These are phyloP conservation scores for Lactarius psammicola DNA, from an alignment of 768 basidiomycete genomes.

Conservation along the genomic window DNA sequence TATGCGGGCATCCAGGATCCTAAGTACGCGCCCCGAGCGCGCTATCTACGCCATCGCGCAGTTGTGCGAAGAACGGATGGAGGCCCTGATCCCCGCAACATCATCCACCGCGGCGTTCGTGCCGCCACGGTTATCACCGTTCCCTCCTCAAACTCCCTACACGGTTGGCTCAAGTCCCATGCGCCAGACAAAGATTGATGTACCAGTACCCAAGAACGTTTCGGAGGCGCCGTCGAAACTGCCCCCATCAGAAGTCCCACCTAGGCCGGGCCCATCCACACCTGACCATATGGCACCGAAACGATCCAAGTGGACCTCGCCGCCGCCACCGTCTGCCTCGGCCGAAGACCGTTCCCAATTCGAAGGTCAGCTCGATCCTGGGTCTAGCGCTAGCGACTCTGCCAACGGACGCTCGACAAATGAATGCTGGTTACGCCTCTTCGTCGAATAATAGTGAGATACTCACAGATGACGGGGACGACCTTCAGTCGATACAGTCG, in stretches of 20 bases:
- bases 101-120: constrained; percentile 43
- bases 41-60: constrained; percentile 81
- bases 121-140: constrained; percentile 44
- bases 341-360: constrained; percentile 63
- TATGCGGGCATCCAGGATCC: constrained; percentile 89
- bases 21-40: constrained; percentile 75
- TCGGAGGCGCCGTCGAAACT: constrained; percentile 51
- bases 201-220: constrained; percentile 39
- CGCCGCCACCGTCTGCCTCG: constrained; percentile 75
- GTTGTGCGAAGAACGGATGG: constrained; percentile 87
- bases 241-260: constrained; percentile 26
- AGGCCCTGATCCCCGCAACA: constrained; percentile 54
- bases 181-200: constrained; percentile 43
- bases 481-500: constrained; percentile 65
- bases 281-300: constrained; percentile 75
- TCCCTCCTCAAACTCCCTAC: constrained; percentile 69
- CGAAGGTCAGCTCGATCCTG: constrained; percentile 62
- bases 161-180: constrained; percentile 62
- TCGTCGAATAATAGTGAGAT: constrained; percentile 65
- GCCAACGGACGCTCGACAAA: constrained; percentile 58
- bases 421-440: constrained; percentile 44
- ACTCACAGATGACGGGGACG: constrained; percentile 71
- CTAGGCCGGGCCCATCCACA: constrained; percentile 27
- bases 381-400: constrained; percentile 68
- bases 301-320: constrained; percentile 81